Percentiles rank a stretch among this genome's conserved stretches.
Evolutionary conservation across 495 filamentous ascomycete species (phyloP).

Genomic region (Neurospora sp.): DNA sequence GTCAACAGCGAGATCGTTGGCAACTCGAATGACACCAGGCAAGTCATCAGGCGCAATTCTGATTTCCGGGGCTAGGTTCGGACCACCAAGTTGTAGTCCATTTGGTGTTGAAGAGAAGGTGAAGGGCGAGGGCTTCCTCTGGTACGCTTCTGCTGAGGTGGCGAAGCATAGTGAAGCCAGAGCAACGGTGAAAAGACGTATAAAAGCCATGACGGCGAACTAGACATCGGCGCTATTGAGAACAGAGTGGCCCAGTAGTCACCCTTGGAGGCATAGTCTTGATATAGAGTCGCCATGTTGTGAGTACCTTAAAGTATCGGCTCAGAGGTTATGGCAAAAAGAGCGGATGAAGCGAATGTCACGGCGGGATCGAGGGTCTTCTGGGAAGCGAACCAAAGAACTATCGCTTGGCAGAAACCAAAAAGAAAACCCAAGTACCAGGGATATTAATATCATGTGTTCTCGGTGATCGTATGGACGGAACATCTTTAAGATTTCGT

Average conservation of each 20-base stretch:
- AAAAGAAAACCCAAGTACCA: background rate
- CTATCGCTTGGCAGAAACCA: background rate
- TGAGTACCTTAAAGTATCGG: background rate
- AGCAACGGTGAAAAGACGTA: conserved; percentile 4
- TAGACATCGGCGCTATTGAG: background rate
- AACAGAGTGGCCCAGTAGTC: background rate
- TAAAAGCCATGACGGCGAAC: conserved; percentile 2
- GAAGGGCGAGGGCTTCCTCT: conserved; percentile 10
- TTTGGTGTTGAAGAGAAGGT: conserved; percentile 9
- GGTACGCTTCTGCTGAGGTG: conserved; percentile 3
- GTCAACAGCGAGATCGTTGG: conserved; percentile 37
- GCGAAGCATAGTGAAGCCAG: conserved; percentile 1
- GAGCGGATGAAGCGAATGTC: background rate
- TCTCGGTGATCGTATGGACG: background rate
- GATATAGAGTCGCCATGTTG: background rate
- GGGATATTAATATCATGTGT: background rate
- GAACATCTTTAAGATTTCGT: background rate
- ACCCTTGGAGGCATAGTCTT: background rate
- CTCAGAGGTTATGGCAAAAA: background rate
- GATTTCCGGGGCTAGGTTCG: conserved; percentile 17
- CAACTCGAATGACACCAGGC: conserved; percentile 37
- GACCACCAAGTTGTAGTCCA: conserved; percentile 16
- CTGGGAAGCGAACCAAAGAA: background rate
- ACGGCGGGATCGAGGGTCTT: background rate
- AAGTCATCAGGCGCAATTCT: conserved; percentile 28